Evolutionary conservation across 371 early-diverging fungal species (phyloP).

Genomic region (Haplosporangium sp.): DNA sequence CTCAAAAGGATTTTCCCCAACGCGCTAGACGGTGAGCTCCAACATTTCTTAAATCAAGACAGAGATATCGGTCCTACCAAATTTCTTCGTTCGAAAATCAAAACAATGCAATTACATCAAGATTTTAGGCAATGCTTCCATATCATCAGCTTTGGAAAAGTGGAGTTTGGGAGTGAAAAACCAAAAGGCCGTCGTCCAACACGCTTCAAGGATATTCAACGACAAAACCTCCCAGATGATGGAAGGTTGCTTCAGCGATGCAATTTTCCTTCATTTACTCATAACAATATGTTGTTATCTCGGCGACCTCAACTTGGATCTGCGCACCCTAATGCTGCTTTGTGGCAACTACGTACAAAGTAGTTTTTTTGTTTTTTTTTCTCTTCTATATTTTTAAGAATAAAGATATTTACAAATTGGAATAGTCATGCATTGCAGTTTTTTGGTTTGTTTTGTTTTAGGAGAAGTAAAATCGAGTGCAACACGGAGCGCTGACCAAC

Average conservation of each 20-base stretch:
- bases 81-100: conserved; percentile 2
- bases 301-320: neutral
- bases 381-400: too few species aligned
- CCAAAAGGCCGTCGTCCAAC: neutral
- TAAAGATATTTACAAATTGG: too few species aligned
- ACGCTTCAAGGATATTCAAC: conserved; percentile 1
- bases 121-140: conserved; percentile 2
- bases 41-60: conserved; percentile 5
- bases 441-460: too few species aligned
- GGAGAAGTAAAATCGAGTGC: too few species aligned
- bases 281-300: neutral
- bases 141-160: neutral
- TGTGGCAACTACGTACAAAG: neutral
- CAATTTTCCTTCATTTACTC: neutral
- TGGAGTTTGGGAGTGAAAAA: neutral
- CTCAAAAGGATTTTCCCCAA: neutral
- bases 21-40: neutral
- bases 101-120: neutral
- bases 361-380: neutral
- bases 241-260: neutral
- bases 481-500: too few species aligned
- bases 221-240: too few species aligned
- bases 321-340: neutral
- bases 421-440: too few species aligned
- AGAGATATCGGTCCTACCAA: neutral